phyloP scores from a whole-genome alignment of 164 flowering plant species.

The Cinnamomum chago region DNA sequence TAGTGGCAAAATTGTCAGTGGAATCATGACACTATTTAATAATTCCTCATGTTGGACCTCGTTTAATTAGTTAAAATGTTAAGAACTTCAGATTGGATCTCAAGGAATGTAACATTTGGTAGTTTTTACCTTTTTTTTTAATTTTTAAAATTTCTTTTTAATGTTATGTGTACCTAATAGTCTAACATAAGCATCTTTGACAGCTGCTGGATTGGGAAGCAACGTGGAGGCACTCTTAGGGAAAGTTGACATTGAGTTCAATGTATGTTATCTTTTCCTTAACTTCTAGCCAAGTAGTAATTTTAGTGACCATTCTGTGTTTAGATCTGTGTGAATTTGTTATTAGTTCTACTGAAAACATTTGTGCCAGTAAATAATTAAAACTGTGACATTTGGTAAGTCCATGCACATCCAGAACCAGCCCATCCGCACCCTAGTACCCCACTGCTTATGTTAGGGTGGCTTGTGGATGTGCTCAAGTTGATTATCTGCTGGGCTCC shows the following conservation, averaged over 20 bases:
- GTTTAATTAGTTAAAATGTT: too few relatives aligned
- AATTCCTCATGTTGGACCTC: too few relatives aligned
- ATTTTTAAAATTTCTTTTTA: neutral
- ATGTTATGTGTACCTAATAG: neutral
- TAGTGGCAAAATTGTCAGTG: too few relatives aligned
- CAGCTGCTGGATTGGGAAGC: conserved; percentile 77
- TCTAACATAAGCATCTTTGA: conserved; percentile 6
- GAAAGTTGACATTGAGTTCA: conserved; percentile 71
- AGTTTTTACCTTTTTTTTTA: neutral
- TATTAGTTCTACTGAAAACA: too few relatives aligned
- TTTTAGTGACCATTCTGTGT: neutral
- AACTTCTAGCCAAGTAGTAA: neutral
- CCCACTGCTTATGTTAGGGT: neutral
- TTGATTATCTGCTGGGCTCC: neutral
- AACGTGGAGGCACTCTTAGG: conserved; percentile 67
- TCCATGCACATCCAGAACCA: too few relatives aligned
- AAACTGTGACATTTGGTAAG: too few relatives aligned
- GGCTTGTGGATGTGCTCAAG: neutral
- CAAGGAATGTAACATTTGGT: neutral
- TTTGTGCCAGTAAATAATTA: too few relatives aligned
- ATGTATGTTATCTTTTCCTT: conserved; percentile 37
- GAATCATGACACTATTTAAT: too few relatives aligned
- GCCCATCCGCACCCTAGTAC: too few relatives aligned
- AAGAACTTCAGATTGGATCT: neutral
- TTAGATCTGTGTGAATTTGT: too few relatives aligned